Evolutionary conservation across 176 grass and related monocot genomes (phyloP).

Genomic region (Puccinellia tenuiflora): DNA sequence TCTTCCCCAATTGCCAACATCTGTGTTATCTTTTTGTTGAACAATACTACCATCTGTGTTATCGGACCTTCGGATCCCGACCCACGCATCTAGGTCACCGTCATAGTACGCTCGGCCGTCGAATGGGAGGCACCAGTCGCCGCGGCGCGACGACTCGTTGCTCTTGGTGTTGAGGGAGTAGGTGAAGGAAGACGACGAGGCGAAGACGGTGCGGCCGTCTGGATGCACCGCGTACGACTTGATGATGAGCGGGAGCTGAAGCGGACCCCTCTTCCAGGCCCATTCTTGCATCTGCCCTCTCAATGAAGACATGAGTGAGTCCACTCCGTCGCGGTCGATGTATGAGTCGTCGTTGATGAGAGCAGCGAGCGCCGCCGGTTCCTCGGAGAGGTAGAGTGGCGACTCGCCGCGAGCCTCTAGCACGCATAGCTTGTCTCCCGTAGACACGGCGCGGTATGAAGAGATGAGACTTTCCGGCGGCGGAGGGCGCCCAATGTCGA

Average conservation of each 20-base stretch:
- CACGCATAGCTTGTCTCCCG: neutral
- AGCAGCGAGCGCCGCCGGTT: neutral
- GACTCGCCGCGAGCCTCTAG: neutral
- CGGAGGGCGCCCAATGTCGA: neutral
- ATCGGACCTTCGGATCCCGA: neutral
- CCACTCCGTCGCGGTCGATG: too few species aligned
- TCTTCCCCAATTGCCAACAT: neutral
- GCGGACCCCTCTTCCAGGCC: neutral
- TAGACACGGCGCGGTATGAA: neutral
- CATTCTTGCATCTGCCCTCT: neutral
- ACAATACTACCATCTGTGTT: neutral
- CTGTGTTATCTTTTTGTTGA: neutral
- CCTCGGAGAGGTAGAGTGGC: neutral
- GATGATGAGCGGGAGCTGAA: neutral
- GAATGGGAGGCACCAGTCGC: neutral
- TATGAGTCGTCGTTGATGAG: too few species aligned
- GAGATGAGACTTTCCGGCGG: neutral
- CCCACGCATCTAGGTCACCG: neutral
- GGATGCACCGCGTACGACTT: neutral
- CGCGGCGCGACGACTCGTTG: neutral
- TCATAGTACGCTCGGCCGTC: neutral
- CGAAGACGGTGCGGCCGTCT: neutral
- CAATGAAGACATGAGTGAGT: neutral
- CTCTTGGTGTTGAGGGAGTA: neutral
- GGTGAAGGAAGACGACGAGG: neutral